phyloP scores from a whole-genome alignment of 257 asterid species.

The Przewalskia tangutica region DNA sequence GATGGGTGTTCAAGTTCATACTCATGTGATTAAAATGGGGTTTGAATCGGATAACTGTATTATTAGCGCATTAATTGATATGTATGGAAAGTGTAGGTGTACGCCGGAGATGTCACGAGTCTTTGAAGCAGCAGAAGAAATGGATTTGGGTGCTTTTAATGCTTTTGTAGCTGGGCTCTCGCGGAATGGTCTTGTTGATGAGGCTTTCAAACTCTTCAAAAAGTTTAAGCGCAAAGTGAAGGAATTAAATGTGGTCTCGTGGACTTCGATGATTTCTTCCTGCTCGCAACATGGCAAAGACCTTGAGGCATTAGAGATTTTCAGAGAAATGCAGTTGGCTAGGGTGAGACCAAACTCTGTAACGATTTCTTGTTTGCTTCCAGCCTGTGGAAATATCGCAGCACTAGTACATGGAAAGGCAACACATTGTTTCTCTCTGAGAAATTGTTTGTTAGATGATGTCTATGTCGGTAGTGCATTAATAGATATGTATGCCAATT shows the following conservation, averaged over 20 bases:
- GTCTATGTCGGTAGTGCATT: conserved; percentile 76
- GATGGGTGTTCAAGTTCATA: conserved; percentile 64
- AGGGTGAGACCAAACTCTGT: conserved; percentile 65
- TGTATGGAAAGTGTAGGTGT: conserved; percentile 65
- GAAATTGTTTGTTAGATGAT: conserved; percentile 35
- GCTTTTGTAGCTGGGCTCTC: conserved; percentile 71
- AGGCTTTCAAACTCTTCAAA: conserved; percentile 48
- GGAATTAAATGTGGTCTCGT: conserved; percentile 77
- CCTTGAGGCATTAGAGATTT: conserved; percentile 69
- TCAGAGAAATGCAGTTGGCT: conserved; percentile 65
- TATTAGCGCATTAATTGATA: conserved; percentile 63
- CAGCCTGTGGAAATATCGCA: conserved; percentile 86
- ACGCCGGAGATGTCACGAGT: conserved; percentile 41
- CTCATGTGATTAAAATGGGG: conserved; percentile 53
- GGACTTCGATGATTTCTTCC: conserved; percentile 85
- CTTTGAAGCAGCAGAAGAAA: conserved; percentile 41
- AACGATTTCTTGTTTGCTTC: conserved; percentile 81
- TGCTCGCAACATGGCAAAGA: conserved; percentile 87
- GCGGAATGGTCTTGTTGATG: conserved; percentile 63
- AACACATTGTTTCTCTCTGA: conserved; percentile 67
- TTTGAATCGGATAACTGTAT: conserved; percentile 49
- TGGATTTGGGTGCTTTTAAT: conserved; percentile 62
- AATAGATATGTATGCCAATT: conserved; percentile 85
- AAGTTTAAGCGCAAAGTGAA: conserved; percentile 27
- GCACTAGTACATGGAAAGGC: conserved; percentile 79